Percentiles rank a stretch among this genome's conserved stretches.
Evolutionary conservation across 2,329 filamentous ascomycete genomes (phyloP).

Genomic region (Periglandula ipomoeae): DNA sequence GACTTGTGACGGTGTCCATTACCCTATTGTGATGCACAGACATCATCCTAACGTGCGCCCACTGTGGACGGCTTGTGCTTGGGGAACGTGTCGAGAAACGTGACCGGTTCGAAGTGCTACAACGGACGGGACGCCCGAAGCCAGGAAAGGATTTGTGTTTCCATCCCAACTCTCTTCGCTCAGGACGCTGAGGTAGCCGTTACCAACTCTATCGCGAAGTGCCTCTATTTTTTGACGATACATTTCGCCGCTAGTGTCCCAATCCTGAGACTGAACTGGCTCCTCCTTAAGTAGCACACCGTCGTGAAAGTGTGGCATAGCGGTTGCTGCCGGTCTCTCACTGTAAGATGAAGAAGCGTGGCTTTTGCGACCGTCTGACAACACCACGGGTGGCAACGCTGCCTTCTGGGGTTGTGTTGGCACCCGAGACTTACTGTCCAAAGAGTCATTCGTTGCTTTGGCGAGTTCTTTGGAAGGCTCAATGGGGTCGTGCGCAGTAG

Average conservation of each 20-base stretch:
- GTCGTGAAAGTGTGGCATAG: background rate
- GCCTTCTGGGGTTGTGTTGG: slow-evolving; percentile 32
- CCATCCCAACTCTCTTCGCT: slow-evolving; percentile 64
- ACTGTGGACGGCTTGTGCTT: slow-evolving; percentile 42
- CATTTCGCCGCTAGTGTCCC: slow-evolving; percentile 62
- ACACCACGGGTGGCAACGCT: slow-evolving; percentile 19
- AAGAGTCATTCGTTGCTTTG: slow-evolving; percentile 13
- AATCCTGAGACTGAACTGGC: slow-evolving; percentile 39
- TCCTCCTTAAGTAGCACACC: background rate
- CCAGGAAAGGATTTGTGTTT: slow-evolving; percentile 19
- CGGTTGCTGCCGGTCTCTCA: background rate
- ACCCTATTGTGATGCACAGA: slow-evolving; percentile 3
- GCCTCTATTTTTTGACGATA: slow-evolving; percentile 86
- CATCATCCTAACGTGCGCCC: slow-evolving; percentile 40
- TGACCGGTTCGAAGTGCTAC: slow-evolving; percentile 22
- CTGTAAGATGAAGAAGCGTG: background rate
- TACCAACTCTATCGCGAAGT: slow-evolving; percentile 75
- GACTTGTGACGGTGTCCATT: background rate
- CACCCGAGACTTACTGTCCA: slow-evolving; percentile 33
- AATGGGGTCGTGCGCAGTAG: slow-evolving; percentile 17
- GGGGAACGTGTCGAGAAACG: slow-evolving; percentile 20
- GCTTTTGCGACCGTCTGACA: slow-evolving; percentile 25
- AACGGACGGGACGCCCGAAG: slow-evolving; percentile 16
- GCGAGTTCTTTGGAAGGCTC: slow-evolving; percentile 14
- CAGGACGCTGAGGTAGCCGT: slow-evolving; percentile 77